Conservation (phyloP, 768 basidiomycete species). For the Pluteus cervinus region DNA sequence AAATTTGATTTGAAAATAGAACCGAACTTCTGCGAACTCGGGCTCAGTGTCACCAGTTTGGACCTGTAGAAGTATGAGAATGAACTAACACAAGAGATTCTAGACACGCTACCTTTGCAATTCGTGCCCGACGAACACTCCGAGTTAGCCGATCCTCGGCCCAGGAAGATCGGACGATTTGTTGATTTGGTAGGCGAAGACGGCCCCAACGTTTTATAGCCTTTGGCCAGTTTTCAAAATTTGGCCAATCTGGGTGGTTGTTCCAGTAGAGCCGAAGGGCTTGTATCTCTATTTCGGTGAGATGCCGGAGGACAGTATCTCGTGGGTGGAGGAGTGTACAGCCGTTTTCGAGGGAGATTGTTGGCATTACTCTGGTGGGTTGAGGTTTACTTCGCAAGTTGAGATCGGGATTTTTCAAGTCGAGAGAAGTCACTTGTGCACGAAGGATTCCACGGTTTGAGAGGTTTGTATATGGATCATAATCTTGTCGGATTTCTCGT, state of each 20-base stretch:
- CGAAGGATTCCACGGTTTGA: conserved; percentile 9
- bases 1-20: conserved; percentile 10
- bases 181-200: conserved; percentile 22
- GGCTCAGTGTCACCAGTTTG: background rate
- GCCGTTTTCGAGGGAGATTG: conserved; percentile 6
- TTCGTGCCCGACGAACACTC: conserved; percentile 11
- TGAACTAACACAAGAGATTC: no score
- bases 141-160: conserved; percentile 11
- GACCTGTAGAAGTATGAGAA: background rate
- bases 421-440: conserved; percentile 18
- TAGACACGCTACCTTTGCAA: conserved; percentile 16
- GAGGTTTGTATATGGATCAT: conserved; percentile 9
- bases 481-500: conserved; percentile 10
- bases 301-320: no score
- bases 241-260: conserved; percentile 15
- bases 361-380: conserved; percentile 2
- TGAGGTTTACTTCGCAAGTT: background rate
- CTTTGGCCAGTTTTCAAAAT: conserved; percentile 9
- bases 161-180: conserved; percentile 19
- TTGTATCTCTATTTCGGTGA: no score
- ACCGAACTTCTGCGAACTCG: conserved; percentile 16
- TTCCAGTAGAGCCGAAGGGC: no score
- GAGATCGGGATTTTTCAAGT: conserved; percentile 16
- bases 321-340: no score
- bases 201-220: conserved; percentile 16